Percentiles rank a stretch among this genome's conserved stretches.
phyloP scores from a whole-genome alignment of 495 filamentous ascomycete species.

The Friedmanniomyces endolithicus region DNA sequence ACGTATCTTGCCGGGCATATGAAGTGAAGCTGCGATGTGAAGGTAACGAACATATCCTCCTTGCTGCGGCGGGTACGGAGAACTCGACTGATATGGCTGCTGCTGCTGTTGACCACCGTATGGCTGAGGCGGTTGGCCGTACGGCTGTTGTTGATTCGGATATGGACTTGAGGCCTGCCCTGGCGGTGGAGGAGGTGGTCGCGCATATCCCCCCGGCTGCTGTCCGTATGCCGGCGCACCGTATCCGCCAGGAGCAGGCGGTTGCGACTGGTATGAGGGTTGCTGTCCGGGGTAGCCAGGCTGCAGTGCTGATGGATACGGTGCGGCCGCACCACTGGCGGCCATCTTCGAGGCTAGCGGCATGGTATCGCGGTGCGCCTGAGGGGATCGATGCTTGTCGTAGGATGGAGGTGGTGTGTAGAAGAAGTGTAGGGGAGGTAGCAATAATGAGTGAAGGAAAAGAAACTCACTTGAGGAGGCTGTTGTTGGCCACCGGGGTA shows the following conservation, averaged over 20 bases:
- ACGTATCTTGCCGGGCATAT: not conserved
- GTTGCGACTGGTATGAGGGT: slow-evolving; percentile 6
- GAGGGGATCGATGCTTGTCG: not conserved
- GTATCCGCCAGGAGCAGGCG: too few species aligned
- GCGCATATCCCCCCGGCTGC: slow-evolving; percentile 10
- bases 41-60: slow-evolving; percentile 22
- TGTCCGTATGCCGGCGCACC: slow-evolving; percentile 6
- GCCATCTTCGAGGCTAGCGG: slow-evolving; percentile 14
- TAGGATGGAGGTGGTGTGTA: not conserved
- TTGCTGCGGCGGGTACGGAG: slow-evolving; percentile 5
- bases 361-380: slow-evolving; percentile 1
- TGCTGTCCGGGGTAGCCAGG: slow-evolving; percentile 10
- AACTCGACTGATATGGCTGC: not conserved
- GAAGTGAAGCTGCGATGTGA: slow-evolving; percentile 1
- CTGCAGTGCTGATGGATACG: slow-evolving; percentile 14
- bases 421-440: not conserved
- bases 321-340: slow-evolving; percentile 7
- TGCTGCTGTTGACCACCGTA: not conserved
- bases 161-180: slow-evolving; percentile 5
- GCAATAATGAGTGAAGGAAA: not conserved
- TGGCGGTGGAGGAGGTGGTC: slow-evolving; percentile 11
- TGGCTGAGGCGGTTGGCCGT: slow-evolving; percentile 8
- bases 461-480: slow-evolving; percentile 2
- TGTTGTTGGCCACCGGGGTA: slow-evolving; percentile 13
- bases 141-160: slow-evolving; percentile 14